Base-by-base conservation (phyloP, 305 asterid genomes). In the Fraxinus sp. region DNA sequence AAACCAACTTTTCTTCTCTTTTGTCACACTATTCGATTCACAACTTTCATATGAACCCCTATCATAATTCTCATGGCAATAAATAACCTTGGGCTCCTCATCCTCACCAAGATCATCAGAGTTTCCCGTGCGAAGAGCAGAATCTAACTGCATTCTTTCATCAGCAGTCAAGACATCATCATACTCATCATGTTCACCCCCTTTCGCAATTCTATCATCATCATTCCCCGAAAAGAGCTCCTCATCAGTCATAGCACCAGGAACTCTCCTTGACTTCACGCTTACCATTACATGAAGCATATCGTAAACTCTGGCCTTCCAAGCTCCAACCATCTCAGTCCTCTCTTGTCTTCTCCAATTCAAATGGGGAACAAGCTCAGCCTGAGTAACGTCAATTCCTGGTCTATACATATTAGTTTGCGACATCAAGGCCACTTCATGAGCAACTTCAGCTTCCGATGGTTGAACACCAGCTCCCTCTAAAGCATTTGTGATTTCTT, bases 221-320 rank as follows among this genome's bases (percentile, higher is more conserved):
- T 93, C 98, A 74, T 94, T 94, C 85, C 82, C 96, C 10, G 97
- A 79, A 84, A 94, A 93, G 78, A 94, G 97, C 89, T 94, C 98
- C 84, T 96, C 99, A 79, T 94, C 99, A 64, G 98, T 96, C 96
- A 96, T 93, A 62, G 99, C 99, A 85, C 99, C 99, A 76, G 99
- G 99, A 79, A 96, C 98, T 76, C 99, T 88, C 91, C 99, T 93
- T 5, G 99, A 96, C 84, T 96, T 96, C 86, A 96, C 97, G 71
- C 98, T 96, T 74, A 94, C 98, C 90, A 91, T 90, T 78, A 96
- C 99, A 81, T 94, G 90, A 82, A 90, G 97, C 99, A 94, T 96
- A 87, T 96, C 99, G 82, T 91, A 93, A 74, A 94, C 96, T 88
- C 91, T 94, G 79, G 98, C 95, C 85, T 94, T 96, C 99, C 99